Percentiles rank a stretch among this genome's conserved stretches.
phyloP scores from a whole-genome alignment of 2,329 filamentous ascomycete species.

The Diplodia corticola region DNA sequence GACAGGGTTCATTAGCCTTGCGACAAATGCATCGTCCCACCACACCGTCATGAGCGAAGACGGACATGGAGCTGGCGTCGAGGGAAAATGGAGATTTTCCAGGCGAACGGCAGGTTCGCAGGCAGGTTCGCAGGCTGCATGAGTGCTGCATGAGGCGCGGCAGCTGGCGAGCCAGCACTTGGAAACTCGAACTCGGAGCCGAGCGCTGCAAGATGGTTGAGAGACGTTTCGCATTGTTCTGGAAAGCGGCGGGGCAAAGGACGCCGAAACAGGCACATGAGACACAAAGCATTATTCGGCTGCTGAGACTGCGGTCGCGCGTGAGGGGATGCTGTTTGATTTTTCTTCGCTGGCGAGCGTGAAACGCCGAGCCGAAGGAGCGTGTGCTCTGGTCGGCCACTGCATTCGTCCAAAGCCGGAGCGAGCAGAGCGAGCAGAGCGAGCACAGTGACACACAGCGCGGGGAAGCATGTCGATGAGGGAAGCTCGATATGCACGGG shows the following conservation, averaged over 20 bases:
- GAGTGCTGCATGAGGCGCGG: too few relatives aligned
- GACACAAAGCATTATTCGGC: neutral
- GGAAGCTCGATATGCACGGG: neutral
- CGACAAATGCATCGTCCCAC: neutral
- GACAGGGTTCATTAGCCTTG: neutral
- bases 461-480: neutral
- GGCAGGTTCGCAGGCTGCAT: too few relatives aligned
- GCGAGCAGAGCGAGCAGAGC: too few relatives aligned
- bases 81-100: neutral
- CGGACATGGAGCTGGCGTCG: neutral
- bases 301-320: conserved; percentile 6
- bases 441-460: too few relatives aligned
- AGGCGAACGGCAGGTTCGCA: neutral
- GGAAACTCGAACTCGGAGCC: too few relatives aligned
- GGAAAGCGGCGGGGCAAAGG: neutral
- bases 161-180: too few relatives aligned
- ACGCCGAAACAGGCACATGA: conserved; percentile 5
- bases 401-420: neutral
- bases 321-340: neutral
- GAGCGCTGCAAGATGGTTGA: too few relatives aligned
- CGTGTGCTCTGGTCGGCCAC: neutral
- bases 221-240: neutral
- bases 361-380: neutral
- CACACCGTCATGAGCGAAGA: neutral
- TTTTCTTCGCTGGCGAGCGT: neutral